These are phyloP conservation scores for Lolium perenne DNA, from an alignment of 176 grass and related monocot species.

Conservation along the genomic window DNA sequence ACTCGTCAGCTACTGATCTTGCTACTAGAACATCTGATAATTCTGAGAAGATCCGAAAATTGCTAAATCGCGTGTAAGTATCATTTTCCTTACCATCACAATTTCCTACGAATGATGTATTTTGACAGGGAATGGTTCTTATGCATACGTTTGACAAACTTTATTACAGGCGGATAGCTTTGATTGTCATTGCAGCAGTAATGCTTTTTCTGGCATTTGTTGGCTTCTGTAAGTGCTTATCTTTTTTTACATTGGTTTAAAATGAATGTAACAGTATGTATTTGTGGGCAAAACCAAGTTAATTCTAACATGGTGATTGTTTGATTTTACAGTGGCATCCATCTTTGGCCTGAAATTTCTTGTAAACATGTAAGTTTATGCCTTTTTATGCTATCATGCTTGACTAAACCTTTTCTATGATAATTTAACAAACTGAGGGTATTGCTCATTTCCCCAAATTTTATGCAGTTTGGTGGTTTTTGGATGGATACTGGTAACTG, in stretches of 20 bases:
- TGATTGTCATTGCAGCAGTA: slow-evolving; percentile 74
- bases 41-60: slow-evolving; percentile 64
- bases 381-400: slow-evolving; percentile 33
- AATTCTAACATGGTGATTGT: slow-evolving; percentile 45
- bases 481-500: slow-evolving; percentile 96
- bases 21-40: slow-evolving; percentile 63
- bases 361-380: slow-evolving; percentile 77
- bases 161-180: slow-evolving; percentile 68
- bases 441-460: background rate
- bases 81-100: slow-evolving; percentile 28
- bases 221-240: slow-evolving; percentile 77
- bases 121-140: slow-evolving; percentile 8
- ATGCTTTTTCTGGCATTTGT: slow-evolving; percentile 94
- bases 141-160: slow-evolving; percentile 22
- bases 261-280: background rate
- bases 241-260: background rate
- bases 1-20: slow-evolving; percentile 67
- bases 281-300: slow-evolving; percentile 20
- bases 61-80: slow-evolving; percentile 71
- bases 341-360: slow-evolving; percentile 77
- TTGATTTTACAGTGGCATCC: slow-evolving; percentile 69
- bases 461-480: slow-evolving; percentile 76
- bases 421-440: background rate
- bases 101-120: slow-evolving; percentile 3
- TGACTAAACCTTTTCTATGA: background rate